Percentiles rank a stretch among this genome's conserved stretches.
These are phyloP conservation scores for Boehmeria nivea DNA, from an alignment of 306 rosid genomes.

Conservation along the genomic window DNA sequence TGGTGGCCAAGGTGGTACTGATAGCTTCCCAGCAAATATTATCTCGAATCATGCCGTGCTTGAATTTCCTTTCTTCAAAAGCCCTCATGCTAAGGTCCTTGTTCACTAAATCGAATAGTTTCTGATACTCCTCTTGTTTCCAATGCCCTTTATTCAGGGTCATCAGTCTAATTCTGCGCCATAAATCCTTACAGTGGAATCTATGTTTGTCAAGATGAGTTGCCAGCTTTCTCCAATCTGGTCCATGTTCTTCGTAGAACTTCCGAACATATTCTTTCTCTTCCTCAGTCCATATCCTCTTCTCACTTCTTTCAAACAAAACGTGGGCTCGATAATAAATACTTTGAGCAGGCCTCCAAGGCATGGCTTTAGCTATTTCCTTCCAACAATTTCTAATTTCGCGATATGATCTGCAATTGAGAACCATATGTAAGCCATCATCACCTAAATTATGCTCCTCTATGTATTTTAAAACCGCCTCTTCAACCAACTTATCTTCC, in stretches of 20 bases:
- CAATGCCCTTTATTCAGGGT: slow-evolving; percentile 38
- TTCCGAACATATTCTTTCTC: slow-evolving; percentile 41
- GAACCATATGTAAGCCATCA: slow-evolving; percentile 52
- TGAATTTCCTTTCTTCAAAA: slow-evolving; percentile 37
- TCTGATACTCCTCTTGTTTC: slow-evolving; percentile 73
- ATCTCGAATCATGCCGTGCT: slow-evolving; percentile 80
- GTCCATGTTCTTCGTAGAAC: slow-evolving; percentile 41
- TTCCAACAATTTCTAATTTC: slow-evolving; percentile 59
- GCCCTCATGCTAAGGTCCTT: slow-evolving; percentile 53
- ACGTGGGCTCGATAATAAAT: slow-evolving; percentile 54
- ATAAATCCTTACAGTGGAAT: slow-evolving; percentile 63
- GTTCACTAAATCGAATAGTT: slow-evolving; percentile 67
- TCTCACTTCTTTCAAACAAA: slow-evolving; percentile 46
- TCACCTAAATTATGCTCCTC: slow-evolving; percentile 49
- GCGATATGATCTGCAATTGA: slow-evolving; percentile 19
- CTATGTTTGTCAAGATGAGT: slow-evolving; percentile 55
- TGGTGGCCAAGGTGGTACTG: slow-evolving; percentile 37
- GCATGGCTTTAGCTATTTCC: slow-evolving; percentile 45
- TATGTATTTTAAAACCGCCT: slow-evolving; percentile 48
- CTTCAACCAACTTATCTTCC: slow-evolving; percentile 54
- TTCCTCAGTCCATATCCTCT: slow-evolving; percentile 48
- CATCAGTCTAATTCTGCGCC: slow-evolving; percentile 49
- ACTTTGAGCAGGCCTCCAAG: slow-evolving; percentile 33
- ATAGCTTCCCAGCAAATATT: slow-evolving; percentile 77
- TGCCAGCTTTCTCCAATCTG: slow-evolving; percentile 53